Percentiles rank a stretch among this genome's conserved stretches.
phyloP scores from a whole-genome alignment of 805 yeast species.

The Ogataea sp. region DNA sequence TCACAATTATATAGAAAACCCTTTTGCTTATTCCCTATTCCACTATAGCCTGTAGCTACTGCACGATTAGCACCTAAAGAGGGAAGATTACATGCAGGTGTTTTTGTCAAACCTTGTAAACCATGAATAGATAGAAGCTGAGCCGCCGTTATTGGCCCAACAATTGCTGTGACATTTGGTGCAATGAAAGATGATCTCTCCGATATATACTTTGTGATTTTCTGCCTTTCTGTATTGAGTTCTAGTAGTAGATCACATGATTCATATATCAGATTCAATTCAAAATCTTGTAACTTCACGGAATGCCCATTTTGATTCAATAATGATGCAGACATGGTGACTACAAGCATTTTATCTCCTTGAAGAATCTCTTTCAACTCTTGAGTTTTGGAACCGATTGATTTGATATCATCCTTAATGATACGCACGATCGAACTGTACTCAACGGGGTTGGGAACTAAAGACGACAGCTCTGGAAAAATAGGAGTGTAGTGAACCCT shows the following conservation, averaged over 20 bases:
- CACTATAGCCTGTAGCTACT: constrained; percentile 31
- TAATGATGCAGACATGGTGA: constrained; percentile 63
- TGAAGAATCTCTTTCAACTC: constrained; percentile 36
- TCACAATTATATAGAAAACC: constrained; percentile 64
- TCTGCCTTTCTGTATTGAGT: constrained; percentile 33
- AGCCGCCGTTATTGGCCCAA: constrained; percentile 69
- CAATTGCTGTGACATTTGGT: constrained; percentile 68
- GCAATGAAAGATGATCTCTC: constrained; percentile 51
- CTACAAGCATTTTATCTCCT: constrained; percentile 60
- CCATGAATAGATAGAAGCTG: constrained; percentile 72
- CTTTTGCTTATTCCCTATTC: constrained; percentile 45
- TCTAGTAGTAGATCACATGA: constrained; percentile 38
- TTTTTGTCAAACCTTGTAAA: constrained; percentile 48
- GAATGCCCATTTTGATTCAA: constrained; percentile 30
- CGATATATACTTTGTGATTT: constrained; percentile 48
- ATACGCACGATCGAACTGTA: constrained; percentile 46
- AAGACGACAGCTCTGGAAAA: constrained; percentile 63
- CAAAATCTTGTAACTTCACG: constrained; percentile 11
- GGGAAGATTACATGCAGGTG: constrained; percentile 81
- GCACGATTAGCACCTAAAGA: constrained; percentile 56
- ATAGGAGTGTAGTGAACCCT: constrained; percentile 46
- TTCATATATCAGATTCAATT: constrained; percentile 28
- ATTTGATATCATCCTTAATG: constrained; percentile 33
- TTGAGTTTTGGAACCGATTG: constrained; percentile 16
- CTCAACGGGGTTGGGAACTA: constrained; percentile 54